These are phyloP conservation scores for Fusarium nematophilum DNA, from an alignment of 2,329 filamentous ascomycete species.

Conservation along the genomic window DNA sequence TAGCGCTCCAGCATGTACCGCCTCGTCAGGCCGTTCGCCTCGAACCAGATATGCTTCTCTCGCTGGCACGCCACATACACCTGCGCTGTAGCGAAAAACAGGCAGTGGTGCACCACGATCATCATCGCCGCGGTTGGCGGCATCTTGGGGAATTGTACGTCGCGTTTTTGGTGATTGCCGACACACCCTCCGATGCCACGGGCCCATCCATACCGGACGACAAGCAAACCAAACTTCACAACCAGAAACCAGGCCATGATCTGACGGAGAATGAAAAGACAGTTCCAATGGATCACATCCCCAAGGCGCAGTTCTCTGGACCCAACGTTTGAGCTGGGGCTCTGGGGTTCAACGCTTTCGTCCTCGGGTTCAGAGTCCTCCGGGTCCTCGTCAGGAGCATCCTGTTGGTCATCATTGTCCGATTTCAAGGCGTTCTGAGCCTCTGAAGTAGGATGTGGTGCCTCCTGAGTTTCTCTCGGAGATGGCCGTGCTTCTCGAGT, in stretches of 20 bases:
- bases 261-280: no score
- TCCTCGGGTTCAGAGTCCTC: not conserved
- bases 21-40: slow-evolving; percentile 47
- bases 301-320: no score
- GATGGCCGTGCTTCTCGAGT: not conserved
- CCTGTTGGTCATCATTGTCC: not conserved
- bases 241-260: no score
- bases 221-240: no score
- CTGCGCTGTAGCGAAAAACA: slow-evolving; percentile 27
- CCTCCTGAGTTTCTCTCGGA: not conserved
- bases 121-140: not conserved
- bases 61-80: slow-evolving; percentile 26
- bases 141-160: not conserved
- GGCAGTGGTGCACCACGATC: slow-evolving; percentile 7
- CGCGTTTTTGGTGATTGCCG: no score
- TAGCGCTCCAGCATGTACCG: slow-evolving; percentile 40
- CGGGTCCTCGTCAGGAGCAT: no score
- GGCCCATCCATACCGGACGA: no score
- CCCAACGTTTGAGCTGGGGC: no score
- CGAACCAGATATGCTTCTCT: slow-evolving; percentile 46
- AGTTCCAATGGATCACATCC: no score
- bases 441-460: not conserved
- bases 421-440: not conserved
- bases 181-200: no score
- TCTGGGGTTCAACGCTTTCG: no score